Evolutionary conservation across 768 basidiomycete genomes (phyloP), one percentile per base, ranked within the genome.

Genomic region (Calocera cornea): DNA sequence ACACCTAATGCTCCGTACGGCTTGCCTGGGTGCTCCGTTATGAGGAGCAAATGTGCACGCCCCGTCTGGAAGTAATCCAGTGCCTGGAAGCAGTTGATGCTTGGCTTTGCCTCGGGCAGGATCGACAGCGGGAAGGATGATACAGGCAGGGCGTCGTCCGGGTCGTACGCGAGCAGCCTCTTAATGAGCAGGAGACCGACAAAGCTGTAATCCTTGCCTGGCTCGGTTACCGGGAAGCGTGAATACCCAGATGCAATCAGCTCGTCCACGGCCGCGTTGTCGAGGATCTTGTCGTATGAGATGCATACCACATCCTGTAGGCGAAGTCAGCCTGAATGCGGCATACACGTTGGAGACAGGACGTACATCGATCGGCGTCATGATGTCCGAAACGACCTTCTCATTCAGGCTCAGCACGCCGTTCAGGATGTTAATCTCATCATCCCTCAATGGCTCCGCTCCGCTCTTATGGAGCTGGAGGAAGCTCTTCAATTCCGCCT

Each of bases 81-180:
- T 0, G 93, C 93, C 74, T 97, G 92, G 80, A 97, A 92, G 72
- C 90, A 97, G 72, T 92, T 95, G 74, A 97, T 95, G 11, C 84
- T 82, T 0, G 92, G 92, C 44, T 80, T 80, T 2, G 94, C 94
- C 77, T 98, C 95, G 0, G 95, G 95, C 16, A 98, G 77, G 31
- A 95, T 87, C 0, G 89, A 86, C 0, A 98, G 81, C 1, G 82
- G 78, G 75, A 97, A 92, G 41, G 84, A 77, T 0, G 86, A 86
- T 7, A 95, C 87, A 3, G 88, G 87, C 40, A 86, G 81, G 1
- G 79, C 84, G 74, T 87, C 81, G n/a, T 87, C 82, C 0, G 94
- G 92, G 73, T 97, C 94, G 73, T 98, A 97, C 0, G 83, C 82
- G 54, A 97, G 83, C 22, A 98, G 84, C 91, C 94, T 72, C 12